Conservation (phyloP, 306 rosid genomes). For the Pyrus betulifolia region DNA sequence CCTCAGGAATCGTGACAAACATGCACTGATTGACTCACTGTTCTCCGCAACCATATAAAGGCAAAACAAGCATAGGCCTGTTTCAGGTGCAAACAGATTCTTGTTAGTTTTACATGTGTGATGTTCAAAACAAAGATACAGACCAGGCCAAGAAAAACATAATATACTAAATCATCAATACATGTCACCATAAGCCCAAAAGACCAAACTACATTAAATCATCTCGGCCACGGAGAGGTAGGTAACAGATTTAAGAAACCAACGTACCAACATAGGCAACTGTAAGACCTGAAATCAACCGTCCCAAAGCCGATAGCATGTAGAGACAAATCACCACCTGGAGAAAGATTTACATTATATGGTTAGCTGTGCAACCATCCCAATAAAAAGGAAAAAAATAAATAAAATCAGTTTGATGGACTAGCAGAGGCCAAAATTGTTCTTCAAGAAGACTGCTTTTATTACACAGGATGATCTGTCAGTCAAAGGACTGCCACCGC, state of each 20-base stretch:
- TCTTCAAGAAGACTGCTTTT: not conserved
- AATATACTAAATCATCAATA: not conserved
- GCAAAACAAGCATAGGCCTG: constrained; percentile 90
- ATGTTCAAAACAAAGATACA: not conserved
- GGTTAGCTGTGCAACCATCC: not conserved
- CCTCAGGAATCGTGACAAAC: constrained; percentile 37
- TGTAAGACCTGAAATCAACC: constrained; percentile 71
- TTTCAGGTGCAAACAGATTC: not conserved
- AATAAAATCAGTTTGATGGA: not conserved
- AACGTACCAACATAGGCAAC: constrained; percentile 82
- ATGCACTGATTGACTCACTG: constrained; percentile 41
- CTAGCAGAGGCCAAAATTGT: not conserved
- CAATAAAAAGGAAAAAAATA: not conserved
- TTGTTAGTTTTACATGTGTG: not conserved
- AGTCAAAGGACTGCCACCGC: not conserved
- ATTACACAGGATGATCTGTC: not conserved
- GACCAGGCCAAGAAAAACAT: not conserved
- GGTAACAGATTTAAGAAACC: not conserved
- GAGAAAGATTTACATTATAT: constrained; percentile 6
- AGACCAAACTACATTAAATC: not conserved
- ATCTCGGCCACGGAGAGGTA: not conserved
- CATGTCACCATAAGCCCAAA: not conserved
- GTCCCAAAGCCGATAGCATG: constrained; percentile 62
- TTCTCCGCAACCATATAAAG: constrained; percentile 60
- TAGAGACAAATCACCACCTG: constrained; percentile 73